phyloP scores from a whole-genome alignment of 768 basidiomycete species.

The Tulasnella sp. region DNA sequence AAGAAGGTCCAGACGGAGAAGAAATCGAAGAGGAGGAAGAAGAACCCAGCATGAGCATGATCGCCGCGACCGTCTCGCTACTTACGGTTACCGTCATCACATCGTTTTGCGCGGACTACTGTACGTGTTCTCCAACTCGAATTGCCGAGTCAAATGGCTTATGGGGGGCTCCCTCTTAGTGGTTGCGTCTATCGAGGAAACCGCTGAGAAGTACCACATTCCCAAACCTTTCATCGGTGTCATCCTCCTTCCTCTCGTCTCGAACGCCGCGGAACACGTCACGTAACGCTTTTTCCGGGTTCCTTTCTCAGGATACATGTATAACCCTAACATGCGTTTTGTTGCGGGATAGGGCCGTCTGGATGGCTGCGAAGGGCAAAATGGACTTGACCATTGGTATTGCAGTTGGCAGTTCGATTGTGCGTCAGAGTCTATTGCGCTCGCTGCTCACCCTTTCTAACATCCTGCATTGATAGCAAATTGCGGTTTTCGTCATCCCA shows the following conservation, averaged over 20 bases:
- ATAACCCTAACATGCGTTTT: background rate
- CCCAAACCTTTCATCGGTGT: slow-evolving; percentile 83
- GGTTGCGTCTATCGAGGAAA: slow-evolving; percentile 90
- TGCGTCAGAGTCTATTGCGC: slow-evolving; percentile 38
- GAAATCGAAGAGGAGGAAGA: slow-evolving; percentile 19
- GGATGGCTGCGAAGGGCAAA: slow-evolving; percentile 81
- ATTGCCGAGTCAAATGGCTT: background rate
- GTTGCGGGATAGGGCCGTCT: slow-evolving; percentile 62
- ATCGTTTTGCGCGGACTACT: slow-evolving; percentile 82
- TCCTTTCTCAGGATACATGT: slow-evolving; percentile 2
- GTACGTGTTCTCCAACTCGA: slow-evolving; percentile 44
- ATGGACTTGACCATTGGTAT: slow-evolving; percentile 74
- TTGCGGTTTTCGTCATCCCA: slow-evolving; percentile 80
- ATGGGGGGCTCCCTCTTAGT: slow-evolving; percentile 44
- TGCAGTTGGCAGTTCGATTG: slow-evolving; percentile 77
- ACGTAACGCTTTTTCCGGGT: slow-evolving; percentile 32
- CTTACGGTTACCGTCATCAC: slow-evolving; percentile 73
- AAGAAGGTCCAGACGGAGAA: background rate
- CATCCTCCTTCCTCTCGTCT: slow-evolving; percentile 82
- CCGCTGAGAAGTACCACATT: slow-evolving; percentile 71
- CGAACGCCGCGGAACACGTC: slow-evolving; percentile 79
- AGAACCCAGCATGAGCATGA: slow-evolving; percentile 27
- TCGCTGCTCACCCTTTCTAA: background rate
- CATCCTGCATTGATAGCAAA: slow-evolving; percentile 52
- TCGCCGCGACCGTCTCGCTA: slow-evolving; percentile 37